These are phyloP conservation scores for Colletotrichum sp. DNA, from an alignment of 2,329 filamentous ascomycete species.

Conservation along the genomic window DNA sequence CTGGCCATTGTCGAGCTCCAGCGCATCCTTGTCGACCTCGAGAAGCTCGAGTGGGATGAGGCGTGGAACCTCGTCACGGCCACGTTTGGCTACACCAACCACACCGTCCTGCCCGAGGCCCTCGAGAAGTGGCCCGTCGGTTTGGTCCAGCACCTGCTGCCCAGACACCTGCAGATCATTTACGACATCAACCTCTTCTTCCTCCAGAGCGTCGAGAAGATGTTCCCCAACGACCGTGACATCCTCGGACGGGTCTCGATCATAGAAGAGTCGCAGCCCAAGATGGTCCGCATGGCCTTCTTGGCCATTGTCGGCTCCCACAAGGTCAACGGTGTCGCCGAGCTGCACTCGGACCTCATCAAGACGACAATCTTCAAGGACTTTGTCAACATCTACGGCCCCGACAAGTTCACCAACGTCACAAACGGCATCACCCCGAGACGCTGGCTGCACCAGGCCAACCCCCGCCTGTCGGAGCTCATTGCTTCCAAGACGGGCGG, in stretches of 20 bases:
- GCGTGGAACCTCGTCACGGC: conserved; percentile 83
- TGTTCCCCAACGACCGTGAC: conserved; percentile 88
- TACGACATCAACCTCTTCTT: conserved; percentile 98
- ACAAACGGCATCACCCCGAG: conserved; percentile 97
- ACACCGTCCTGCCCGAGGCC: conserved; percentile 95
- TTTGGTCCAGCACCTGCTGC: conserved; percentile 88
- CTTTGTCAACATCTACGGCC: conserved; percentile 92
- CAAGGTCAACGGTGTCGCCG: conserved; percentile 98
- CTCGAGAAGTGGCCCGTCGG: conserved; percentile 98
- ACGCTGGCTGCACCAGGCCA: conserved; percentile 97
- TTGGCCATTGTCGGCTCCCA: conserved; percentile 96
- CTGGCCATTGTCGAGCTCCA: conserved; percentile 95
- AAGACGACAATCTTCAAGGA: conserved; percentile 99
- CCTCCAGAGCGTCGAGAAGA: conserved; percentile 87
- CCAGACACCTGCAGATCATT: conserved; percentile 94
- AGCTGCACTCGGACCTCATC: conserved; percentile 96
- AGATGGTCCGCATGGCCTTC: conserved; percentile 98
- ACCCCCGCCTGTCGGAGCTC: conserved; percentile 87
- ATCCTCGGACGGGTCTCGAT: conserved; percentile 89
- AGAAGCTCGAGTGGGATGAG: conserved; percentile 91
- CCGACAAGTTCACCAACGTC: conserved; percentile 98
- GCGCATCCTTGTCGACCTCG: conserved; percentile 86
- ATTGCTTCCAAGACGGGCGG: conserved; percentile 90
- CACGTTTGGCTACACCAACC: conserved; percentile 97
- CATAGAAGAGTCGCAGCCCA: conserved; percentile 94